A percentile compares a stretch with the other conserved stretches of the same genome.
These are phyloP conservation scores for Gentiana dahurica DNA, from an alignment of 257 asterid genomes.

Conservation along the genomic window DNA sequence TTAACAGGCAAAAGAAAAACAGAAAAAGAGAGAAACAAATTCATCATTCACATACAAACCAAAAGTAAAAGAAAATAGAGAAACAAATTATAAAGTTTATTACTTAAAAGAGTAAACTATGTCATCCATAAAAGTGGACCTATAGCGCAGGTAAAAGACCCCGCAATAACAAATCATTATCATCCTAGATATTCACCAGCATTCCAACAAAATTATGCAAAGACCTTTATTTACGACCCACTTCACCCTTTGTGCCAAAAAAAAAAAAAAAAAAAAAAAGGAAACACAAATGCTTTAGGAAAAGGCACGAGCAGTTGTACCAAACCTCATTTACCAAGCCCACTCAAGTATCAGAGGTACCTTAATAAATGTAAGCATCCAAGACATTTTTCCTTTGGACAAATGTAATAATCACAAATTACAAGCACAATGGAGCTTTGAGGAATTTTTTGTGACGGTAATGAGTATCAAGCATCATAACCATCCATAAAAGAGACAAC, in stretches of 20 bases:
- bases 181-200: constrained; percentile 17
- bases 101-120: too few relatives aligned
- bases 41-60: neutral
- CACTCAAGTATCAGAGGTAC: neutral
- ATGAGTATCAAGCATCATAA: too few relatives aligned
- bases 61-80: constrained; percentile 9
- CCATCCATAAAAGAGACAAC: too few relatives aligned
- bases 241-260: constrained; percentile 23
- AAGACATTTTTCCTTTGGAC: neutral
- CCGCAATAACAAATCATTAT: constrained; percentile 33
- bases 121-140: too few relatives aligned
- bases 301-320: constrained; percentile 25
- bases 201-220: constrained; percentile 40
- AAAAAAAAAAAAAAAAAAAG: constrained; percentile 6
- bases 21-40: neutral
- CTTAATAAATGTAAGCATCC: neutral
- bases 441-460: neutral
- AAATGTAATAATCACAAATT: neutral
- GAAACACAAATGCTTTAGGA: constrained; percentile 14
- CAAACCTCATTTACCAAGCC: constrained; percentile 9
- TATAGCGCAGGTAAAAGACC: constrained; percentile 18
- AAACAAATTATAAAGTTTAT: neutral
- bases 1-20: neutral
- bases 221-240: constrained; percentile 26
- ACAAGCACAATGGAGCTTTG: neutral